Percentiles rank a stretch among this genome's conserved stretches.
phyloP scores from a whole-genome alignment of 1,284 basidiomycete genomes.

The Ustanciosporium gigantosporum region DNA sequence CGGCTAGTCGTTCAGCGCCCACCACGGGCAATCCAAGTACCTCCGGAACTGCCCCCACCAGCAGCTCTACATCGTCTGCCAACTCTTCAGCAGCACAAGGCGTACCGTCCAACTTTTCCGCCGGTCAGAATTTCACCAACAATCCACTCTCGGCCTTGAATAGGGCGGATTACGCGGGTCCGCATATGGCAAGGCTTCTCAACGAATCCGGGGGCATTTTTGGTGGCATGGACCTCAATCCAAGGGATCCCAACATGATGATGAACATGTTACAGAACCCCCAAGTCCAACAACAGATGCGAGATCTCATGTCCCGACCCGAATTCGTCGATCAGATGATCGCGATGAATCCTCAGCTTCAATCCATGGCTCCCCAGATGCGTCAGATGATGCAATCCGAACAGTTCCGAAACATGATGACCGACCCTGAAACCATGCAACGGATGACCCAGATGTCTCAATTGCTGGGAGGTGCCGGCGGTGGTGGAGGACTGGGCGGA shows the following conservation, averaged over 20 bases:
- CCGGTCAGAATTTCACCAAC: conserved; percentile 57
- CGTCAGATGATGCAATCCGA: conserved; percentile 55
- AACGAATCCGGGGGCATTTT: conserved; percentile 51
- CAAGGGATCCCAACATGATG: conserved; percentile 57
- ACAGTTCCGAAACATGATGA: conserved; percentile 55
- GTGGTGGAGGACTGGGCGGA: conserved; percentile 27
- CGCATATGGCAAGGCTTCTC: conserved; percentile 55
- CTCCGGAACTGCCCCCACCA: conserved; percentile 19
- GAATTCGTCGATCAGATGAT: conserved; percentile 59
- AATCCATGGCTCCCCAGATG: conserved; percentile 52
- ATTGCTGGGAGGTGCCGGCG: conserved; percentile 41
- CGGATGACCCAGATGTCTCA: conserved; percentile 50
- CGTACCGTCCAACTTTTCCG: conserved; percentile 54
- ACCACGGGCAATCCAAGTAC: conserved; percentile 39
- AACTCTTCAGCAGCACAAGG: conserved; percentile 48
- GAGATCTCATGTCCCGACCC: conserved; percentile 51
- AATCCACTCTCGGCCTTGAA: conserved; percentile 56
- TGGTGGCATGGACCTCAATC: conserved; percentile 54
- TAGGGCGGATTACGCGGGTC: conserved; percentile 56
- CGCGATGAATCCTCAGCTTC: conserved; percentile 54
- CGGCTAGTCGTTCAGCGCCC: conserved; percentile 43
- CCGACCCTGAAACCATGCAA: conserved; percentile 56
- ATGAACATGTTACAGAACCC: conserved; percentile 56
- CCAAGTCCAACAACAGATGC: conserved; percentile 54
- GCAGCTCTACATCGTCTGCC: conserved; percentile 7